Evolutionary conservation across 768 basidiomycete species (phyloP), one percentile per base, ranked within the genome.

Genomic region (Nevesoporus exiguus): DNA sequence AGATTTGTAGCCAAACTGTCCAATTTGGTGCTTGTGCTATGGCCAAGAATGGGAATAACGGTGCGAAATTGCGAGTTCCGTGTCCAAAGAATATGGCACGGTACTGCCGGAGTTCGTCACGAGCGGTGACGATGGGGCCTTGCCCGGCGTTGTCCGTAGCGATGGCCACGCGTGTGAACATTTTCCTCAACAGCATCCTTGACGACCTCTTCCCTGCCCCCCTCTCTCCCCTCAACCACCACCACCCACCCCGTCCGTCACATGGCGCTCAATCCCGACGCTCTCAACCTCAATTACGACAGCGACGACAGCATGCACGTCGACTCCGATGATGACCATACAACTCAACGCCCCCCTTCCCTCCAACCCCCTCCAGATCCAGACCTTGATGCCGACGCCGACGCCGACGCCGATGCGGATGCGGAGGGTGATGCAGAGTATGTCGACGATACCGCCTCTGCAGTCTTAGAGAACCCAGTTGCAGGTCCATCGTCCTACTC

Each of bases 271-370:
- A 65, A 58, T 47, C 62, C 71, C 63, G 72, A 72, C 63, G 74
- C 75, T 61, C 80, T 82, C 69, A 76, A 76, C 72, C 71, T 82
- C 69, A 74, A 75, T 71, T 85, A 84, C 42, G 67, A 68, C 73
- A 73, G 72, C 58, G 75, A 76, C 56, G 74, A 83, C 63, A 81
- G 83, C 67, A 88, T 89, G 87, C 79, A 85, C 66, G 71, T 88
- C 72, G 86, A 88, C 77, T 82, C 81, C 55, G 81, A 81, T 67
- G 63, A 70, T 58, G 77, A 79, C 71, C 60, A 55, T 22, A 54
- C 56, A 29, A 30, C 52, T 34, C 24, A 57, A 7, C 54, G 15
- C 3, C 39, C 60, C 24, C 40, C 62, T 43, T 67, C 71, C 50
- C 30, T n/a, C 7, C 65, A 21, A 5, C 49, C 55, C 37, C 55